Conservation (phyloP, 257 asterid species). For the Salvia miltiorrhiza region DNA sequence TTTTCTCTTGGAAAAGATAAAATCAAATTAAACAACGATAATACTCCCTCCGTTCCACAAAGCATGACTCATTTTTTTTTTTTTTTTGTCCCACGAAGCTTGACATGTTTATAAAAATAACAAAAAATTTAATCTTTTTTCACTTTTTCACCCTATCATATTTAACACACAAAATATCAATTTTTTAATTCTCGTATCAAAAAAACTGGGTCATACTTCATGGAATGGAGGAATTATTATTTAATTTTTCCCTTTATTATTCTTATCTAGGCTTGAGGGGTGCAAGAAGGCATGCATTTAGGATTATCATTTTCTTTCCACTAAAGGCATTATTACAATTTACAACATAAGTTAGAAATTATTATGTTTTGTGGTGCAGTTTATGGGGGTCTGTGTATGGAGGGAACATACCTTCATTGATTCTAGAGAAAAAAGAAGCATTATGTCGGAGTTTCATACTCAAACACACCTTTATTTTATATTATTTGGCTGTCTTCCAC, state of each 20-base stretch:
- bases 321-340: background rate
- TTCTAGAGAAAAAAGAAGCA: constrained; percentile 14
- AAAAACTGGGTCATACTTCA: too few species aligned
- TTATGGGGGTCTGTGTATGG: constrained; percentile 21
- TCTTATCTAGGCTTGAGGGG: background rate
- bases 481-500: constrained; percentile 16
- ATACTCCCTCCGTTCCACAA: too few species aligned
- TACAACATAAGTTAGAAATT: background rate
- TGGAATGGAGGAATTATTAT: too few species aligned
- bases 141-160: too few species aligned
- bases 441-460: constrained; percentile 17
- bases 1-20: background rate
- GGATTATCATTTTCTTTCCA: background rate
- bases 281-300: background rate
- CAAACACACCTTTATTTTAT: background rate
- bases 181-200: too few species aligned
- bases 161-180: too few species aligned
- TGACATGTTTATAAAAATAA: too few species aligned
- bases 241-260: background rate
- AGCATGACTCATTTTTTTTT: too few species aligned
- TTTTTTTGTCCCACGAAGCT: too few species aligned
- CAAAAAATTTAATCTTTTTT: too few species aligned
- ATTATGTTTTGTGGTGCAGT: constrained; percentile 6
- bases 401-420: constrained; percentile 26
- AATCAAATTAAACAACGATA: too few species aligned